Evolutionary conservation across 2,329 filamentous ascomycete genomes (phyloP), one percentile per base, ranked within the genome.

Genomic region (Plectosphaerella sp.): DNA sequence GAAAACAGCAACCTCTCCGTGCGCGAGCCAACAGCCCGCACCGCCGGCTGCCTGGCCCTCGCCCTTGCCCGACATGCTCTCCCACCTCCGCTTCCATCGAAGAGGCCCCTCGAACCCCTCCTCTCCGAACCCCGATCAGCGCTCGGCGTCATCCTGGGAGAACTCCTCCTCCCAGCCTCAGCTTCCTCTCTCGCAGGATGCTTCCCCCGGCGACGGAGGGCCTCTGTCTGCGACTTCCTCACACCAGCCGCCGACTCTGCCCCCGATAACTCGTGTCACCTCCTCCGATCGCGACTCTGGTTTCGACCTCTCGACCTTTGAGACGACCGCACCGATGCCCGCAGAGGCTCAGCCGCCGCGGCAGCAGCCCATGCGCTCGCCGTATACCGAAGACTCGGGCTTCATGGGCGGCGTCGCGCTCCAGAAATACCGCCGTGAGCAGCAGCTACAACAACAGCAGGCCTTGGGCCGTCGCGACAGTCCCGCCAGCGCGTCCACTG

Each of bases 81-180:
- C 76, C 58, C 74, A 78, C 66, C 72, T 83, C 47, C 78, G 79
- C 61, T 82, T 83, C 67, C 80, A 83, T 61, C 77, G 80, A 60
- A 77, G 79, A 61, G 78, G 72, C 47, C 73, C 74, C 58, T 82
- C 79, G 51, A 80, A 76, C 67, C 79, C 80, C 55, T 71, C 75
- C 22, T 82, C 80, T 35, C 79, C 80, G 5, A 63, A 72, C 24
- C 71, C 74, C 50, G 78, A 82, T 52, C 75, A 73, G 52, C 62
- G 71, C 39, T 75, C 73, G 65, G 70, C 67, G 22, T 56, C 67
- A 9, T 52, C 50, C 48, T 56, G 52, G 56, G 54, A 57, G 58
- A 69, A 57, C 59, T 74, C 67, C 53, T 64, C 67, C 55, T 52
- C 63, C 47, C 61, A 56, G 58, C 69, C 67, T 43, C 69, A 74